Conservation (phyloP, 306 rosid genomes). For the Glycine tomentella region DNA sequence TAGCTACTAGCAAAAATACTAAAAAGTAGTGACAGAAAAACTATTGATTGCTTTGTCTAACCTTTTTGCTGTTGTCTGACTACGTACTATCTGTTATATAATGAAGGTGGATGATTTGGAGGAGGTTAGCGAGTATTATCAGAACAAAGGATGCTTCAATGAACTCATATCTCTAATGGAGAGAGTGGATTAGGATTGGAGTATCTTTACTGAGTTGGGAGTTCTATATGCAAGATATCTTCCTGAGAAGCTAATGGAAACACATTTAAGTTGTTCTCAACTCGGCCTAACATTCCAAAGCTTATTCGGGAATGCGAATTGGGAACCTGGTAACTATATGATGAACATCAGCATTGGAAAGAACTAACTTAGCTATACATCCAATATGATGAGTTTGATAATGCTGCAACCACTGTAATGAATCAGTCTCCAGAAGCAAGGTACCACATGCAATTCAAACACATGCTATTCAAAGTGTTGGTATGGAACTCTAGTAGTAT, state of each 20-base stretch:
- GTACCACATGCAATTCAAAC: conserved; percentile 72
- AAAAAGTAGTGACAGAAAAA: neutral
- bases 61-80: too few relatives aligned
- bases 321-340: conserved; percentile 52
- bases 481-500: conserved; percentile 73
- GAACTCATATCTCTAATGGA: conserved; percentile 94
- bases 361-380: conserved; percentile 88
- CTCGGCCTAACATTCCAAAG: conserved; percentile 50
- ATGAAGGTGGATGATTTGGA: conserved; percentile 90
- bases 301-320: conserved; percentile 64
- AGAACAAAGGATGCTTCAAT: conserved; percentile 93
- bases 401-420: conserved; percentile 80
- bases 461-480: conserved; percentile 93
- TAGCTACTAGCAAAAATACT: too few relatives aligned
- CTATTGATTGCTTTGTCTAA: neutral
- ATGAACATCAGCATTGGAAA: conserved; percentile 97
- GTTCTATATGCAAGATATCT: conserved; percentile 60
- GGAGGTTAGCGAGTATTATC: conserved; percentile 94
- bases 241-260: too few relatives aligned
- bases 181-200: conserved; percentile 95
- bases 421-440: too few relatives aligned
- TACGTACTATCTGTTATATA: neutral
- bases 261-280: too few relatives aligned
- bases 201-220: conserved; percentile 93
- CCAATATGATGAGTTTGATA: conserved; percentile 49